Evolutionary conservation across 805 yeast species (phyloP).

Genomic region (Wickerhamomyces bovis): DNA sequence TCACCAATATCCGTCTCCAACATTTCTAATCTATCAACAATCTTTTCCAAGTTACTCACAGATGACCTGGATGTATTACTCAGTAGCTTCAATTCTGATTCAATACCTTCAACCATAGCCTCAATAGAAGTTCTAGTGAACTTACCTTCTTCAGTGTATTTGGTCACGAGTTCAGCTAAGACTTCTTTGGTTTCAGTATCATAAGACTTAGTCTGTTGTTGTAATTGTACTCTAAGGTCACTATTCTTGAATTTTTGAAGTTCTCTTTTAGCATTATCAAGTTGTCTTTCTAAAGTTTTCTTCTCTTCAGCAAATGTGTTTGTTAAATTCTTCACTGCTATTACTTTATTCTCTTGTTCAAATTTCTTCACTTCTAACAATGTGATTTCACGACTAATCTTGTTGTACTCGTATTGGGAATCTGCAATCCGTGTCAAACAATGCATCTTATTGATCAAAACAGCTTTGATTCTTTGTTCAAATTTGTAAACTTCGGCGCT

Average conservation of each 20-base stretch:
- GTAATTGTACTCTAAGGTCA: conserved; percentile 23
- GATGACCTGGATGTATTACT: conserved; percentile 34
- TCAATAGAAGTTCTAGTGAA: conserved; percentile 35
- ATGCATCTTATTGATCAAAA: conserved; percentile 20
- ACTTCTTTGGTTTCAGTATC: conserved; percentile 33
- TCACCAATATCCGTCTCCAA: conserved; percentile 22
- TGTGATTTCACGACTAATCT: conserved; percentile 21
- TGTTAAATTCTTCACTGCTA: conserved; percentile 26
- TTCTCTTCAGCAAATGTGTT: conserved; percentile 26
- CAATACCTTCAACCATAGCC: conserved; percentile 37
- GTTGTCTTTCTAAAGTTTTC: conserved; percentile 20
- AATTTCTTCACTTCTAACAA: conserved; percentile 25
- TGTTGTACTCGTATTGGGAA: conserved; percentile 22
- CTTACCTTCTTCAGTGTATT: conserved; percentile 28
- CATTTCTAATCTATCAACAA: conserved; percentile 19
- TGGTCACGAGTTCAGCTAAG: conserved; percentile 34
- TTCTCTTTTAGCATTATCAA: conserved; percentile 26
- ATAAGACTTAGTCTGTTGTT: conserved; percentile 27
- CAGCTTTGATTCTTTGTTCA: conserved; percentile 23
- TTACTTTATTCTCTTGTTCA: conserved; percentile 35
- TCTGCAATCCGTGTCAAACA: conserved; percentile 18
- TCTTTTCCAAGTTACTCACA: conserved; percentile 26
- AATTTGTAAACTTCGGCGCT: conserved; percentile 30
- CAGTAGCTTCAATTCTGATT: conserved; percentile 36
- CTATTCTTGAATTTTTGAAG: conserved; percentile 18